Evolutionary conservation across 1,284 basidiomycete genomes (phyloP).

Genomic region (Sporisorium sorghi): DNA sequence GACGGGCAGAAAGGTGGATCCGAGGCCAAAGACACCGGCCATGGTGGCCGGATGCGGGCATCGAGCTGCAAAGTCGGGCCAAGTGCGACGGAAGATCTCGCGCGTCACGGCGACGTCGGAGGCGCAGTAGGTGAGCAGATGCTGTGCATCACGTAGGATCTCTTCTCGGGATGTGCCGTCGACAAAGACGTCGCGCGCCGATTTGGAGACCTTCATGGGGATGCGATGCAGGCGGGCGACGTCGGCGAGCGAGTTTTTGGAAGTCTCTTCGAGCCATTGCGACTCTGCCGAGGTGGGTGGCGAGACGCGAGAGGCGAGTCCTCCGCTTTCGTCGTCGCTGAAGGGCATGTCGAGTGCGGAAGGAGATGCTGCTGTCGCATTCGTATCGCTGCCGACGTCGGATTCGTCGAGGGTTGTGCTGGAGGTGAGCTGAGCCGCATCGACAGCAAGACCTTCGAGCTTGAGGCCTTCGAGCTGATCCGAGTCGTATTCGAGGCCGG

Average conservation of each 20-base stretch:
- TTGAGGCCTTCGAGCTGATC: constrained; percentile 54
- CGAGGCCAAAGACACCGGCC: constrained; percentile 90
- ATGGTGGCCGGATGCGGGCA: constrained; percentile 96
- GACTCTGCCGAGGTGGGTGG: constrained; percentile 20
- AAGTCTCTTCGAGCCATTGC: constrained; percentile 90
- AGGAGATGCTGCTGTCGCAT: constrained; percentile 14
- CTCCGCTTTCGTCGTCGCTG: constrained; percentile 43
- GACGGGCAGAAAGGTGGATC: constrained; percentile 89
- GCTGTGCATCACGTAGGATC: constrained; percentile 77
- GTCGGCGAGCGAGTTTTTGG: constrained; percentile 89
- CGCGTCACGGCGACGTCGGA: constrained; percentile 87
- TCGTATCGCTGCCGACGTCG: constrained; percentile 5
- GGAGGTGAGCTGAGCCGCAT: constrained; percentile 11
- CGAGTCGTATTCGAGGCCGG: constrained; percentile 48
- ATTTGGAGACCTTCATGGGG: constrained; percentile 80
- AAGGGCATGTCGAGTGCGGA: constrained; percentile 43
- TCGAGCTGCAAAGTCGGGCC: constrained; percentile 84
- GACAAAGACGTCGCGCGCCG: constrained; percentile 80
- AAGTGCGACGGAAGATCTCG: constrained; percentile 80
- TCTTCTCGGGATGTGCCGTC: constrained; percentile 74
- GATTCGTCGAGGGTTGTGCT: constrained; percentile 4
- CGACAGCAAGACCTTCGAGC: constrained; percentile 41
- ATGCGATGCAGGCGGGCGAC: constrained; percentile 91
- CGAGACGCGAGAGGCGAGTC: constrained; percentile 30
- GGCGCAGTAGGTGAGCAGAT: constrained; percentile 89